Evolutionary conservation across 805 yeast species (phyloP), one percentile per base, ranked within the genome.

Genomic region (Candida qinlingensis): DNA sequence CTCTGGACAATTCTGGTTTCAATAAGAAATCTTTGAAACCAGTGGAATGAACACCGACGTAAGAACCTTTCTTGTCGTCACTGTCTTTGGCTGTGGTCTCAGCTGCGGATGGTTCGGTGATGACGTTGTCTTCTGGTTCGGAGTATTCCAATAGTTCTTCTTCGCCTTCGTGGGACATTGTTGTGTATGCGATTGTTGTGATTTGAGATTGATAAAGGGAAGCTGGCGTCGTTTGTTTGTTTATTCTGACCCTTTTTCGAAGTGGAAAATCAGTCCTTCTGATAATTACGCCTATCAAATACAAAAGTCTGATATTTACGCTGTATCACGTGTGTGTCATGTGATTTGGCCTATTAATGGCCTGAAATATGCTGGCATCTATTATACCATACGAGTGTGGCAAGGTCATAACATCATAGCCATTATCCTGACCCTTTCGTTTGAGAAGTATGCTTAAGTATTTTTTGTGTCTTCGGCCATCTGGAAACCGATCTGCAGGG

Each of bases 101-200:
- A 47, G 66, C 67, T 49, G 75, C 69, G 52, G 75, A 67, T 54
- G 81, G 65, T 64, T 68, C 69, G 48, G 80, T 78, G 57, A 68
- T 79, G 59, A 85, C 88, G 69, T 87, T 85, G 71, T 94, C 98
- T 76, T 92, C 99, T 70, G 95, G 87, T 69, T 94, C 99, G 69
- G 97, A 91, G 83, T 94, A 94, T 71, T 94, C 99, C 74, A 94
- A 83, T 69, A 94, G 82, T 80, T 94, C 99, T 87, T 94, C 99
- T 86, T 92, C 98, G 66, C 94, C 95, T 79, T 87, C 95, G 85
- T 87, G 87, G 49, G 96, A 88, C 96, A 88, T 87, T 41, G 35
- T 54, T 28, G 26, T 5, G 27, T 13, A 28, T 31, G 34, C 11
- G 8, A 11, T 31, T 31, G 34, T 31, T 31, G 34, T 31, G 8